These are phyloP conservation scores for Fragilariopsis cylindrus DNA, from an alignment of 108 stramenopile genomes.

Conservation along the genomic window DNA sequence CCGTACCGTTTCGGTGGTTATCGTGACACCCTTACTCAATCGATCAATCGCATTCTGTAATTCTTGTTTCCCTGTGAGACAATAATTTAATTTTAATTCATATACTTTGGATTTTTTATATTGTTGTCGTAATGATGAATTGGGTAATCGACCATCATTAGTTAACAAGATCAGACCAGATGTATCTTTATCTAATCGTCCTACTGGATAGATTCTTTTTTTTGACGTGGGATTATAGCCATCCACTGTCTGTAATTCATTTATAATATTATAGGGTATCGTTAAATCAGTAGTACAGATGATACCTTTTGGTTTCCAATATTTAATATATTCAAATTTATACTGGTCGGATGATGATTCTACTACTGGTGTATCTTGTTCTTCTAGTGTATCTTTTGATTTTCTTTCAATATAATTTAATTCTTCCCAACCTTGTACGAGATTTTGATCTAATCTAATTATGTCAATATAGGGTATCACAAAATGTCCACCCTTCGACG, in stretches of 20 bases:
- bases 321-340: conserved; percentile 64
- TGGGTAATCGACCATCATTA: conserved; percentile 76
- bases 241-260: conserved; percentile 33
- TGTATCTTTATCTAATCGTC: conserved; percentile 78
- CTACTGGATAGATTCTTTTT: conserved; percentile 79
- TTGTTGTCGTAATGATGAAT: conserved; percentile 54
- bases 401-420: conserved; percentile 37
- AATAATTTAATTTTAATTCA: conserved; percentile 49
- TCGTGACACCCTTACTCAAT: conserved; percentile 67
- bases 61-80: conserved; percentile 60
- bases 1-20: conserved; percentile 65
- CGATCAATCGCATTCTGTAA: conserved; percentile 23
- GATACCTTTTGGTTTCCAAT: conserved; percentile 78
- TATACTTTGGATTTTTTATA: conserved; percentile 65
- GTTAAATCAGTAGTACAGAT: conserved; percentile 75
- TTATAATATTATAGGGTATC: conserved; percentile 60
- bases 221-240: conserved; percentile 40
- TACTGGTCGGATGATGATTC: conserved; percentile 3
- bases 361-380: neutral
- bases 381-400: conserved; percentile 5
- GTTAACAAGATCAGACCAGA: conserved; percentile 73
- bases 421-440: conserved; percentile 67
- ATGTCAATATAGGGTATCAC: conserved; percentile 65
- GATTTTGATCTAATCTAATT: conserved; percentile 56
- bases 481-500: conserved; percentile 27